Evolutionary conservation across 2,329 filamentous ascomycete genomes (phyloP).

Genomic region (Aspergillus quadricinctus): DNA sequence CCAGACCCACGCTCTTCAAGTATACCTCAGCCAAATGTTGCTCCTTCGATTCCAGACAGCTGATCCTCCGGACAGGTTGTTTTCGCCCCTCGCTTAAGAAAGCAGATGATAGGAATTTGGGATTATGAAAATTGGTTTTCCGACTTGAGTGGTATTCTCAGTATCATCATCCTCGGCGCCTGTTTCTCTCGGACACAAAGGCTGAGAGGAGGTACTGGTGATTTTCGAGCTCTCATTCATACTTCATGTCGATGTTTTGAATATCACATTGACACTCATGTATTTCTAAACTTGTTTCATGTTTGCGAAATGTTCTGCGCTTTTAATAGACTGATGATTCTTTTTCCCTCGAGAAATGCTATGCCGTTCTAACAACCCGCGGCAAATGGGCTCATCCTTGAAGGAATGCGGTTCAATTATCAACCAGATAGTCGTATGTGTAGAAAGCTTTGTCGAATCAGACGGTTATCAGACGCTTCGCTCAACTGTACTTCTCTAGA

Average conservation of each 20-base stretch:
- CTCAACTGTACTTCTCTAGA: not conserved
- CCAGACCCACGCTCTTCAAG: slow-evolving; percentile 75
- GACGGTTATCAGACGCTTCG: not conserved
- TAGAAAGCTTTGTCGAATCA: not conserved
- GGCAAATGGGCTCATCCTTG: not conserved
- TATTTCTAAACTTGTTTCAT: slow-evolving; percentile 23
- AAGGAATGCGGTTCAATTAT: not conserved
- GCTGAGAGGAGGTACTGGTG: not conserved
- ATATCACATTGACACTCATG: slow-evolving; percentile 13
- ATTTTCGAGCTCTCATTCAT: not conserved
- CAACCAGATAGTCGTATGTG: not conserved
- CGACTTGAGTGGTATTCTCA: not conserved
- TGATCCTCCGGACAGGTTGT: slow-evolving; percentile 30
- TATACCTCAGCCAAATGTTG: slow-evolving; percentile 37
- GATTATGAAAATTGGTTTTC: slow-evolving; percentile 1
- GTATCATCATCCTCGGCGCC: not conserved
- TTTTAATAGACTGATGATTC: slow-evolving; percentile 4
- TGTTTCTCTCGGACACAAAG: not conserved
- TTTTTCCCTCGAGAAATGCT: not conserved
- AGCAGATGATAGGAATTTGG: not conserved
- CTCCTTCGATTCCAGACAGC: slow-evolving; percentile 2
- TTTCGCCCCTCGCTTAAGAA: slow-evolving; percentile 41
- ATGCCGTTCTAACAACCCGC: not conserved
- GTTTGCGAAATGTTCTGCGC: slow-evolving; percentile 8
- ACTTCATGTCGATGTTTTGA: slow-evolving; percentile 8